Evolutionary conservation across 1,284 basidiomycete species (phyloP), one percentile per base, ranked within the genome.

Genomic region (Irpex rosettiformis): DNA sequence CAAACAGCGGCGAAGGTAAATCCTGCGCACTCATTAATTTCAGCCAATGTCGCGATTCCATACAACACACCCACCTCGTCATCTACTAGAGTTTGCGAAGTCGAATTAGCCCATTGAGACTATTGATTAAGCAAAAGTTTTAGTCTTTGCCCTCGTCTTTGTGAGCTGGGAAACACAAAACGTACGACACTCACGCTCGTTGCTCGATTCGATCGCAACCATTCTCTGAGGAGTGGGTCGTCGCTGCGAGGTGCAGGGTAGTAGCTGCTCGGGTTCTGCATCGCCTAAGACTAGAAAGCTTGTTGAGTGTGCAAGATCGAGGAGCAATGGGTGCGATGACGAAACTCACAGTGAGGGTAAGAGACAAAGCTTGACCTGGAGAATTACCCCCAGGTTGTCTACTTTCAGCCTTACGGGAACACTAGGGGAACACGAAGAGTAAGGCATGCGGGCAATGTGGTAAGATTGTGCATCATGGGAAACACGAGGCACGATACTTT

Each of bases 211-310:
- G 67, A 65, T 49, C 64, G 62, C 61, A 64, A 54, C 69, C 70
- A 72, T 47, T 68, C 67, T 51, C 56, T 54, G 63, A 68, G 65
- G 25, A 65, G 61, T 49, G 63, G 61, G 43, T 66, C 65, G 28
- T 66, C 62, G 51, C 58, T 64, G 56, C 48, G 64, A 59, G 40
- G 63, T 58, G 59, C 61, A 55, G 61, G 28, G 43, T 66, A 67
- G 47, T 64, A 65, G 56, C 64, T 65, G 59, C 49, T 64, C 18
- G 62, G 52, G 37, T 64, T 67, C 60, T 67, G 65, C 70, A 69
- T 70, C 21, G 61, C 13, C 57, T 6, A 52, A 40, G 18, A 24
- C 52, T 40, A 37, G 42, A 40, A 24, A 27, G 8, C 3, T 22
- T 27, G 52, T 29, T 21, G 22, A 45, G 52, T 27, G 37, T 3